Conservation (phyloP, 2,329 filamentous ascomycete genomes). For the Cercospora janseana region DNA sequence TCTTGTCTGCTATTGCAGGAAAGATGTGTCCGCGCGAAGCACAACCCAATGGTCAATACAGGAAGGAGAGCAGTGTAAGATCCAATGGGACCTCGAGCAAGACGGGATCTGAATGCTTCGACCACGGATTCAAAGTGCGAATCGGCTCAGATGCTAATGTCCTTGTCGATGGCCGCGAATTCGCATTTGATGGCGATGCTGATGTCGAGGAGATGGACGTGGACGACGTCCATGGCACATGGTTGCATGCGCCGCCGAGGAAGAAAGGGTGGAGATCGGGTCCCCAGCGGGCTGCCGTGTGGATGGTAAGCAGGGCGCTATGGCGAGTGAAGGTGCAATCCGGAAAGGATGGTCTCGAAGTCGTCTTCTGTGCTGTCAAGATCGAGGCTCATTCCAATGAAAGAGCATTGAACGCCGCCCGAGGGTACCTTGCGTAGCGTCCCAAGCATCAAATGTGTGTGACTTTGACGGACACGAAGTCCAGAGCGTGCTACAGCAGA, state of each 20-base stretch:
- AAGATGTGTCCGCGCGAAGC: slow-evolving; percentile 68
- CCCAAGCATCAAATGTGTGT: background rate
- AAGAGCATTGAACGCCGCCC: slow-evolving; percentile 28
- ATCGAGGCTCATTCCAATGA: slow-evolving; percentile 33
- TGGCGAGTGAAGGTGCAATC: slow-evolving; percentile 32
- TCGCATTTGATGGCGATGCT: background rate
- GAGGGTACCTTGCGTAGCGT: slow-evolving; percentile 24
- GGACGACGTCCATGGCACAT: slow-evolving; percentile 7
- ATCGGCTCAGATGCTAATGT: slow-evolving; percentile 62
- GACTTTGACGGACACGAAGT: background rate
- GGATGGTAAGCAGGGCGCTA: slow-evolving; percentile 32
- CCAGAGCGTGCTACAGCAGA: too few species aligned
- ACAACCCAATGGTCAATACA: slow-evolving; percentile 63
- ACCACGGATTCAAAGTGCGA: slow-evolving; percentile 65
- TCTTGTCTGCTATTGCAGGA: slow-evolving; percentile 77
- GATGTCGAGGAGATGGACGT: slow-evolving; percentile 17
- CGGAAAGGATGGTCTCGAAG: slow-evolving; percentile 30
- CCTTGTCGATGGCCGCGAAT: slow-evolving; percentile 49
- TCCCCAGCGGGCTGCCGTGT: slow-evolving; percentile 18
- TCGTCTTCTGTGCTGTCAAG: slow-evolving; percentile 35
- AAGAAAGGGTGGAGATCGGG: slow-evolving; percentile 14
- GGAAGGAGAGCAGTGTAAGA: slow-evolving; percentile 60
- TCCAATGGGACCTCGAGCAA: background rate
- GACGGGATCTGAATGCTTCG: slow-evolving; percentile 43
- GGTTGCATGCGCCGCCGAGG: slow-evolving; percentile 2